Conservation (phyloP, 2,329 filamentous ascomycete species). For the Exophiala calicioides region DNA sequence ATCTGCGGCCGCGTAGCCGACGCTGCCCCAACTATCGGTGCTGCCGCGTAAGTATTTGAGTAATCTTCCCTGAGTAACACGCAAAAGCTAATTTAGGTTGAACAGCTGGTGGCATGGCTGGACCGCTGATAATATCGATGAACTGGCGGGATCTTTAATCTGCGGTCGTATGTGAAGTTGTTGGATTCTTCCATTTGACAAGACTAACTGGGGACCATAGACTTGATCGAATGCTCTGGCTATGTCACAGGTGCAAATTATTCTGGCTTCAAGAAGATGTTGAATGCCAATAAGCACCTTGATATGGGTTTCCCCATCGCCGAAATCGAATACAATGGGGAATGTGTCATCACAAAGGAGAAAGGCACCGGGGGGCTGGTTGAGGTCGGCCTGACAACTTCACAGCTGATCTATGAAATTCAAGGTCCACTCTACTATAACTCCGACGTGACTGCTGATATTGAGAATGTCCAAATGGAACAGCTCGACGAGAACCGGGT, state of each 20-base stretch:
- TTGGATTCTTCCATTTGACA: too few relatives aligned
- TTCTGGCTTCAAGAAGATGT: conserved; percentile 43
- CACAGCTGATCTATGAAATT: conserved; percentile 51
- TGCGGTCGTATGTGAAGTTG: too few relatives aligned
- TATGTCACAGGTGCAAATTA: conserved; percentile 59
- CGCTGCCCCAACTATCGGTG: conserved; percentile 50
- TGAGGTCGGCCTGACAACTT: conserved; percentile 16
- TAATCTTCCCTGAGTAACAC: too few relatives aligned
- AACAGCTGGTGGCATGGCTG: too few relatives aligned
- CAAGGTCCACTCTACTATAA: conserved; percentile 53
- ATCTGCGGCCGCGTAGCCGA: conserved; percentile 45
- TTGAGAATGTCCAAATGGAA: conserved; percentile 40
- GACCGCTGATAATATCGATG: too few relatives aligned
- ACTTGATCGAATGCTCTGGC: conserved; percentile 55
- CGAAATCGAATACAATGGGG: conserved; percentile 26
- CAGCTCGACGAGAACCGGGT: conserved; percentile 45
- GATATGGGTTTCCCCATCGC: conserved; percentile 34
- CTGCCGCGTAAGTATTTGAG: too few relatives aligned
- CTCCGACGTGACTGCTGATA: conserved; percentile 50
- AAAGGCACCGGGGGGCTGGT: conserved; percentile 24
- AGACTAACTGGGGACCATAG: too few relatives aligned
- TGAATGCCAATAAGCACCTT: conserved; percentile 29
- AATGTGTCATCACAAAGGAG: conserved; percentile 22
- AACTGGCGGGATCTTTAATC: too few relatives aligned
- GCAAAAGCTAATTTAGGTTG: too few relatives aligned